phyloP scores from a whole-genome alignment of 257 asterid genomes.

The Solanum okadae region DNA sequence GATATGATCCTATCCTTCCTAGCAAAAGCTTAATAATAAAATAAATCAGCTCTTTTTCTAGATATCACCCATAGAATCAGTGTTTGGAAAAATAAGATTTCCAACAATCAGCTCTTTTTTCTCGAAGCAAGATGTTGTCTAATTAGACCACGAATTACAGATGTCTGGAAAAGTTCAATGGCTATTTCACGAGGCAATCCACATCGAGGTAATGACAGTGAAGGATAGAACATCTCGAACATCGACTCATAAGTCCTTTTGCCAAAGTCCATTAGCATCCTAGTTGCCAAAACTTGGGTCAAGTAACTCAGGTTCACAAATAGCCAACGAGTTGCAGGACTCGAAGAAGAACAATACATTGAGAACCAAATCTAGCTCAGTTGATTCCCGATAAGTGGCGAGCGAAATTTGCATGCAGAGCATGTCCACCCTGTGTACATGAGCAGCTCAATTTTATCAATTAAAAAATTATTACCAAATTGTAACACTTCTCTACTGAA shows the following conservation, averaged over 20 bases:
- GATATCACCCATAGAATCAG: neutral
- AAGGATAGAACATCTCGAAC: neutral
- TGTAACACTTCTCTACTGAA: neutral
- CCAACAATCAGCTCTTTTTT: neutral
- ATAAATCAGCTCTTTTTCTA: too few relatives aligned
- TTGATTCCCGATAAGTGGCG: conserved; percentile 27
- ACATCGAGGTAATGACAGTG: too few relatives aligned
- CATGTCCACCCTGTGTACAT: conserved; percentile 62
- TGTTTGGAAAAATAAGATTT: too few relatives aligned
- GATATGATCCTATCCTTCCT: too few relatives aligned
- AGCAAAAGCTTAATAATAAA: neutral
- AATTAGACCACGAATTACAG: neutral
- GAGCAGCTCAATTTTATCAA: neutral
- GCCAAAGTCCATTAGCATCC: neutral
- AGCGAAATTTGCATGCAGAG: conserved; percentile 65
- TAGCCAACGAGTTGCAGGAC: neutral
- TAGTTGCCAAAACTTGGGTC: neutral
- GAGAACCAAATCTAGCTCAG: neutral
- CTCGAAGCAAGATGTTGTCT: neutral
- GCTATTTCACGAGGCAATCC: neutral
- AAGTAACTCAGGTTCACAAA: neutral
- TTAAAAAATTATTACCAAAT: neutral
- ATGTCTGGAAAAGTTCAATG: neutral
- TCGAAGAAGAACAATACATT: neutral
- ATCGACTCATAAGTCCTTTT: neutral